phyloP scores from a whole-genome alignment of 768 basidiomycete species.

The Lactifluus piperatus region DNA sequence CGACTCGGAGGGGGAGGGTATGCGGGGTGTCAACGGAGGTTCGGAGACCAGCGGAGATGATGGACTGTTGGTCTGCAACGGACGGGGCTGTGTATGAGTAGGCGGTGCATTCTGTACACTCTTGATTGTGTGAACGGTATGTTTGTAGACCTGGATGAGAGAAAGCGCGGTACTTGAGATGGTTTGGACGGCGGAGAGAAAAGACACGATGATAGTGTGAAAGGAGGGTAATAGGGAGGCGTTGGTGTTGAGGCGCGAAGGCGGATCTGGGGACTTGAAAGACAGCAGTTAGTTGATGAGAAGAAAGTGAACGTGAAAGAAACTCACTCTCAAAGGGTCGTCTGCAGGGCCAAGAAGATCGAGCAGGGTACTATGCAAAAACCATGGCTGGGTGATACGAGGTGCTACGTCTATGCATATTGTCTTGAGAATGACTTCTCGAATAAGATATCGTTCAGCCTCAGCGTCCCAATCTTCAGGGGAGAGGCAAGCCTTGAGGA shows the following conservation, averaged over 20 bases:
- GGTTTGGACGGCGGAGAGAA: slow-evolving; percentile 67
- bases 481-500: slow-evolving; percentile 68
- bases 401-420: slow-evolving; percentile 46
- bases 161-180: slow-evolving; percentile 62
- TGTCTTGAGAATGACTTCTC: slow-evolving; percentile 77
- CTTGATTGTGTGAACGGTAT: slow-evolving; percentile 53
- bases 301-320: neutral
- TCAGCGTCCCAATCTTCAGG: slow-evolving; percentile 71
- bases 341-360: slow-evolving; percentile 46
- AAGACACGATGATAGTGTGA: slow-evolving; percentile 51
- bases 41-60: neutral
- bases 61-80: neutral
- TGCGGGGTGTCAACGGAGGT: neutral
- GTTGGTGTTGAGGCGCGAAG: slow-evolving; percentile 24
- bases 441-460: slow-evolving; percentile 70
- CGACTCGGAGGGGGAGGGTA: slow-evolving; percentile 11
- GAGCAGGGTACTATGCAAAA: slow-evolving; percentile 64
- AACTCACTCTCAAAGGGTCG: slow-evolving; percentile 6
- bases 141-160: slow-evolving; percentile 61
- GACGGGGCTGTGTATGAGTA: neutral
- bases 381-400: slow-evolving; percentile 82
- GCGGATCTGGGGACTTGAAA: slow-evolving; percentile 22
- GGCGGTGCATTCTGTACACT: slow-evolving; percentile 38
- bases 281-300: too few species aligned
- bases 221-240: slow-evolving; percentile 26